Evolutionary conservation across 352 stramenopile genomes (phyloP).

Genomic region (Vaucheria bursata): DNA sequence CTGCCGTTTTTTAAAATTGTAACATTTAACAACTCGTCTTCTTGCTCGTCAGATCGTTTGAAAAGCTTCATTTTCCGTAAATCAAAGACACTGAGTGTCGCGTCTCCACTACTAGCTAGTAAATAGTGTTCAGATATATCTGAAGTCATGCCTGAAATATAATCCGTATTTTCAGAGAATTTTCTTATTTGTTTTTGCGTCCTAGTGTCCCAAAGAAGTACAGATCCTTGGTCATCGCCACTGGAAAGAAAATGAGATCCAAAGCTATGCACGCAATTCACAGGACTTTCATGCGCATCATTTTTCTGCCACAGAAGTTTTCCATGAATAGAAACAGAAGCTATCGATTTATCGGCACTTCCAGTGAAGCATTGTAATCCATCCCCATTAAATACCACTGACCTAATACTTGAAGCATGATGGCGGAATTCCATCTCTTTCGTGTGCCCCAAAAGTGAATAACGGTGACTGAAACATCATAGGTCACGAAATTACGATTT

Average conservation of each 20-base stretch:
- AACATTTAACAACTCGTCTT: slow-evolving; percentile 34
- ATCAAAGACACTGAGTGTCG: slow-evolving; percentile 33
- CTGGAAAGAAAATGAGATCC: not conserved
- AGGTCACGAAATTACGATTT: not conserved
- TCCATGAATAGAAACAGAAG: not conserved
- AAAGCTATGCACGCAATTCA: not conserved
- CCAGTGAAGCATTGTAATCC: not conserved
- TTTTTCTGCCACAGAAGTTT: not conserved
- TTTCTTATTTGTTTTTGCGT: slow-evolving; percentile 2
- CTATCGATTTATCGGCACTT: not conserved
- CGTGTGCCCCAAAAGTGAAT: not conserved
- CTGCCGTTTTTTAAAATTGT: slow-evolving; percentile 67
- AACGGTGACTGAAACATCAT: not conserved
- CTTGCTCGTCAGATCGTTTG: slow-evolving; percentile 21
- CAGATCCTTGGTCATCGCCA: not conserved
- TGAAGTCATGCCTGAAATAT: slow-evolving; percentile 31
- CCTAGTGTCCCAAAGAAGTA: slow-evolving; percentile 19
- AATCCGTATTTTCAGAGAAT: slow-evolving; percentile 25
- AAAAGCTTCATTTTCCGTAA: slow-evolving; percentile 24
- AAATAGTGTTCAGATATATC: slow-evolving; percentile 13
- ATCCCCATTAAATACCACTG: not conserved
- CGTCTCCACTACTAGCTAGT: slow-evolving; percentile 32
- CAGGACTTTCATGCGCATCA: not conserved
- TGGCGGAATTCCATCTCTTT: not conserved
- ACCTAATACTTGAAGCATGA: not conserved